Evolutionary conservation across 345 rosid species (phyloP), one percentile per base, ranked within the genome.

Genomic region (Eucalyptus cloeziana): DNA sequence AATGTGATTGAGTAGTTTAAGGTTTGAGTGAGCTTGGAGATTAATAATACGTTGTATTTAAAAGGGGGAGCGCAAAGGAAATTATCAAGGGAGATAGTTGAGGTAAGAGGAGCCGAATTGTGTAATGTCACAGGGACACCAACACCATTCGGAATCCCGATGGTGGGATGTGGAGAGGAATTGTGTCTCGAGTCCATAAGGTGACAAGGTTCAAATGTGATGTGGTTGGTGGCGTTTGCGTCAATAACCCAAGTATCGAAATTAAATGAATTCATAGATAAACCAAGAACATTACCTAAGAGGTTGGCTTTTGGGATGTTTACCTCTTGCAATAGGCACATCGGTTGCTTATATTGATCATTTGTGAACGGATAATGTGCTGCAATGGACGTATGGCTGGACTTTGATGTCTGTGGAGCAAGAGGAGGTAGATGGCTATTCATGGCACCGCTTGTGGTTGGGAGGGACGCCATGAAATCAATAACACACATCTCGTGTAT

Each of bases 311-410:
- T 67, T 0, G 6, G 1, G 40, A 67, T 67, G 40, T n/a, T n/a
- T n/a, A 31, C 40, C 79, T n/a, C 21, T 67, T 67, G 79, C 37
- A 67, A 31, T 33, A 67, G 17, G 40, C 6, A 2, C 79, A 67
- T 4, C 2, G 17, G 2, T 67, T n/a, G 79, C 21, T 67, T 67
- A n/a, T 67, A 67, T n/a, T 67, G 40, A 67, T 67, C 79, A 67
- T n/a, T 67, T 67, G 40, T 67, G 79, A 67, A 8, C 1, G 2
- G 21, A 14, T 11, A 17, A n/a, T 16, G 40, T 31, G 10, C 40
- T 3, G 1, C 22, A 67, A n/a, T 0, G 1, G 0, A 67, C 1
- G 2, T 67, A 31, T 31, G 79, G 79, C 5, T 67, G 6, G 79
- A 67, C 79, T 52, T 67, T 67, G 21, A 31, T 31, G 37, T 67